Evolutionary conservation across 2,329 filamentous ascomycete species (phyloP), one percentile per base, ranked within the genome.

Genomic region (Monosporascus cannonballus): DNA sequence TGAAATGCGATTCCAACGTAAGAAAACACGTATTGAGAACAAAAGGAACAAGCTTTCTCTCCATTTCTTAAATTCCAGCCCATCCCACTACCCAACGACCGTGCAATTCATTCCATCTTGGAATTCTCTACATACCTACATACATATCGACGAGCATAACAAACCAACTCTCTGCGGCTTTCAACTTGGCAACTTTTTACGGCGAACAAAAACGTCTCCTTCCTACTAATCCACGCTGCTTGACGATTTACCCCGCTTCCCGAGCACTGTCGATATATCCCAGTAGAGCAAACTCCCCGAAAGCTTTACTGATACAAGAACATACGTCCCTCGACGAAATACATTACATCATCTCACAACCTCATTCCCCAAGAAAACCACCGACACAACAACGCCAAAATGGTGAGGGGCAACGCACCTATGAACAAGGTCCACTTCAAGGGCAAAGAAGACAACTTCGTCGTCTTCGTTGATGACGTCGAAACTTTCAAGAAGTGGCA

Each of bases 351-450:
- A 48, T 38, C 17, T 51, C 51, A 42, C 24, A 47, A 42, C 54
- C 50, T 42, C 48, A 52, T 38, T 37, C n/a, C 44, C 11, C 30
- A 34, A 34, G 30, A 34, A 34, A 14, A 54, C 51, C 42, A 54
- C 42, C 47, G 22, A 36, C 30, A 54, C 37, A 54, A 50, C 54
- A 59, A 47, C 54, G 52, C 56, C 71, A 80, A 64, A 56, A 90
- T 90, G 86, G 73, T 83, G 71, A 86, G 86, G 69, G 87, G 86
- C 75, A 87, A 89, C 75, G 79, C 80, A 59, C 69, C 71, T 56
- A 81, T 86, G 71, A 79, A 78, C 75, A 95, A 94, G 77, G 81
- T 96, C 74, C 87, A 93, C 82, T 91, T 83, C 85, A 89, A 91
- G 81, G 90, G 90, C 74, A 59, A 67, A 54, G 69, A 72, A 34